Evolutionary conservation across 768 basidiomycete genomes (phyloP), one percentile per base, ranked within the genome.

Genomic region (Boletus sensibilis): DNA sequence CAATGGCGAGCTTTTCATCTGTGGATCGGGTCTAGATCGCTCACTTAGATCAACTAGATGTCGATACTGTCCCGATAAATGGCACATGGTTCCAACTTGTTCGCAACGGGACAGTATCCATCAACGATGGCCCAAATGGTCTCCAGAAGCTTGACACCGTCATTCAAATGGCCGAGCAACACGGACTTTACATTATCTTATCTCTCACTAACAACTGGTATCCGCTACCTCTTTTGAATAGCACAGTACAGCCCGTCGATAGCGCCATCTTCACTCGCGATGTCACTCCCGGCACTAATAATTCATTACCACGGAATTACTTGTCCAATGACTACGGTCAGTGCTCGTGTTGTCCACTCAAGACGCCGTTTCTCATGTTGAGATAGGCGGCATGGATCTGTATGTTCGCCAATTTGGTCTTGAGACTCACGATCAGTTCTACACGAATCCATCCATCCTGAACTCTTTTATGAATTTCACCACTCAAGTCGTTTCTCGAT

Each of bases 41-140:
- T 65, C n/a, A 71, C 38, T 21, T 27, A 40, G 11, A n/a, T 45
- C 16, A 18, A 46, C 51, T 20, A 83, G 82, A 84, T 59, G 84
- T 86, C 40, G 69, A 72, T 3, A 68, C 72, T n/a, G 72, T 83
- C 59, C 83, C 84, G 9, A 62, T 71, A 50, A 78, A 81, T 52
- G 83, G 85, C 1, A 82, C 82, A 20, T 89, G 82, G 83, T 82
- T 88, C 70, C 85, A 87, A 57, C 70, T 81, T 14, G 74, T 87
- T 55, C 38, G 43, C n/a, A 82, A 88, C 54, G 82, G 83, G 14
- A 82, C 79, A 0, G 63, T 75, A 2, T 71, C 76, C 14, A 72
- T 88, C 65, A 88, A 88, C 62, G 72, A 75, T 38, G 85, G 85
- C 6, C 68, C 83, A 21, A 84, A 82, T 53, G 86, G 86, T 45